These are phyloP conservation scores for Gliomastix tumulicola DNA, from an alignment of 2,329 filamentous ascomycete species.

Conservation along the genomic window DNA sequence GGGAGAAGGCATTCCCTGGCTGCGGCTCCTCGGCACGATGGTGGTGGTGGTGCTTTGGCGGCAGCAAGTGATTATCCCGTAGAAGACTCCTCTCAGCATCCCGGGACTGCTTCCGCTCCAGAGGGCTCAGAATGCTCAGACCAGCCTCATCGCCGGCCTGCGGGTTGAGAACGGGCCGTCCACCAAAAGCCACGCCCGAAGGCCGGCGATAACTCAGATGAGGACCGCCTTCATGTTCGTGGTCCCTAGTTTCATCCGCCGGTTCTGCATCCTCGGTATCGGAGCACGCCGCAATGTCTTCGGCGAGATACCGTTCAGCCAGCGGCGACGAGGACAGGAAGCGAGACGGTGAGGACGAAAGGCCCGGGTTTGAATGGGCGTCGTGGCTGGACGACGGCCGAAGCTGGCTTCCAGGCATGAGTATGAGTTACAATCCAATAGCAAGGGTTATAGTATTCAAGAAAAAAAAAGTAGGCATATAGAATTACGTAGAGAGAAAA, in stretches of 20 bases:
- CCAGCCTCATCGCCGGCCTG: slow-evolving; percentile 35
- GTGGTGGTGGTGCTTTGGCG: slow-evolving; percentile 57
- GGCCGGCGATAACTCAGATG: slow-evolving; percentile 65
- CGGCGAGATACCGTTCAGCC: slow-evolving; percentile 57
- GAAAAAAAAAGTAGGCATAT: too few relatives aligned
- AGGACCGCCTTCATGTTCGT: slow-evolving; percentile 28
- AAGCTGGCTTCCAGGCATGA: too few relatives aligned
- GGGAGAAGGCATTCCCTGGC: slow-evolving; percentile 23
- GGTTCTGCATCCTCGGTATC: slow-evolving; percentile 39
- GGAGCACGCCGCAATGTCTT: slow-evolving; percentile 59
- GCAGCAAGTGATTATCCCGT: slow-evolving; percentile 58
- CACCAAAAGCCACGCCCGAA: slow-evolving; percentile 67
- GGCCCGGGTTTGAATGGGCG: slow-evolving; percentile 7
- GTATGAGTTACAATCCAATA: too few relatives aligned
- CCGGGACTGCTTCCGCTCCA: slow-evolving; percentile 49
- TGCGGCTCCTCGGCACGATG: slow-evolving; percentile 21
- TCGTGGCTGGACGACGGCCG: slow-evolving; percentile 8
- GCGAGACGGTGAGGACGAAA: slow-evolving; percentile 40
- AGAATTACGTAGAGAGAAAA: too few relatives aligned
- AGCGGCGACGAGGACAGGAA: slow-evolving; percentile 57
- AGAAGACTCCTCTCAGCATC: slow-evolving; percentile 54
- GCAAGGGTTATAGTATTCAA: too few relatives aligned
- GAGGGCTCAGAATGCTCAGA: slow-evolving; percentile 39
- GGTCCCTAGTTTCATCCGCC: slow-evolving; percentile 17
- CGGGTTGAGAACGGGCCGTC: slow-evolving; percentile 63